phyloP scores from a whole-genome alignment of 331 rosid genomes.

The Dryas integrifolia region DNA sequence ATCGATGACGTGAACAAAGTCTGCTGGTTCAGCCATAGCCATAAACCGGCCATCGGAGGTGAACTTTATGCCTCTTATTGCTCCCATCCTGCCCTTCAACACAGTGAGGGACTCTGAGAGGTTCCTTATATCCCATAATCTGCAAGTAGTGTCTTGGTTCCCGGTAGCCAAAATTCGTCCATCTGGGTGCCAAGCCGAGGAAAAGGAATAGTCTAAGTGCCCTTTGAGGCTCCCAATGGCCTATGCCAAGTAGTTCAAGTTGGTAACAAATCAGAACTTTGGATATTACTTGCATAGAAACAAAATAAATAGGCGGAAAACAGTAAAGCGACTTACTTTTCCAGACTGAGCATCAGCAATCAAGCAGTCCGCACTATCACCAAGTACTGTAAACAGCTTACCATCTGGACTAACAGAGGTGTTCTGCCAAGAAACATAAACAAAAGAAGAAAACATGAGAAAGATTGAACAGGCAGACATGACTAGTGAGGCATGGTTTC shows the following conservation, averaged over 20 bases:
- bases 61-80: conserved; percentile 72
- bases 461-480: background rate
- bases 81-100: conserved; percentile 90
- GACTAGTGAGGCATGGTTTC: conserved; percentile 2
- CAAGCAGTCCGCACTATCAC: conserved; percentile 33
- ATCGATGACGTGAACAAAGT: conserved; percentile 75
- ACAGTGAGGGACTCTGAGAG: conserved; percentile 68
- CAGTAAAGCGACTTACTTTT: conserved; percentile 15
- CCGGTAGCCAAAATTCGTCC: conserved; percentile 87
- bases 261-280: background rate
- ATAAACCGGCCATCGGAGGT: conserved; percentile 67
- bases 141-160: conserved; percentile 92
- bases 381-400: conserved; percentile 34
- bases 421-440: conserved; percentile 38
- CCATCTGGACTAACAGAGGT: conserved; percentile 42
- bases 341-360: conserved; percentile 35
- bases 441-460: conserved; percentile 7
- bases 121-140: conserved; percentile 94
- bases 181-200: conserved; percentile 98
- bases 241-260: conserved; percentile 30
- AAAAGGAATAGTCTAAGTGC: conserved; percentile 81
- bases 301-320: background rate
- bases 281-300: background rate
- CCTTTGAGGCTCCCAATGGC: conserved; percentile 64
- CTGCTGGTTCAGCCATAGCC: conserved; percentile 95